Conservation (phyloP, 2,329 filamentous ascomycete species). For the Xenosphaeropsis pyriputrescens region DNA sequence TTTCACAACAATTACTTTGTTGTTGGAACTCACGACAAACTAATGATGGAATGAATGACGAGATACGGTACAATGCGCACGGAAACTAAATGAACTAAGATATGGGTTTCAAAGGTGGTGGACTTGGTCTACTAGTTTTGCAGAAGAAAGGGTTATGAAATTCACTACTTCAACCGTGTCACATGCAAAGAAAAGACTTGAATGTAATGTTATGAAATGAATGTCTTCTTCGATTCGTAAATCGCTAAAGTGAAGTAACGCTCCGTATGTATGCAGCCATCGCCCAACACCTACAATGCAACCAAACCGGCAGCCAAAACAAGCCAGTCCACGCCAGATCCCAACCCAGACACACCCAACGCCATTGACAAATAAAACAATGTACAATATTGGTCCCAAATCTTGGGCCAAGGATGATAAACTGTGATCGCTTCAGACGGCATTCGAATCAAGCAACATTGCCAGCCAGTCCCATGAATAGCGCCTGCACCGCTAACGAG, state of each 20-base stretch:
- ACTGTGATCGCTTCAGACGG: not conserved
- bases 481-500: slow-evolving; percentile 78
- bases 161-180: too few species aligned
- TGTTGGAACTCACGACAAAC: too few species aligned
- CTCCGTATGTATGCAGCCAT: not conserved
- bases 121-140: too few species aligned
- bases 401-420: not conserved
- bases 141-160: too few species aligned
- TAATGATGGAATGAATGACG: too few species aligned
- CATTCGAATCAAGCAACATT: slow-evolving; percentile 38
- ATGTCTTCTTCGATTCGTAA: too few species aligned
- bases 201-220: too few species aligned
- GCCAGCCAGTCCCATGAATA: slow-evolving; percentile 90
- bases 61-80: too few species aligned
- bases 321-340: not conserved
- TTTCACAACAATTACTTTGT: too few species aligned
- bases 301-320: not conserved
- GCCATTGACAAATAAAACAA: not conserved
- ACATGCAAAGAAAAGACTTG: too few species aligned
- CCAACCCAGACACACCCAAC: not conserved
- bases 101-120: too few species aligned
- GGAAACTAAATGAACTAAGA: too few species aligned
- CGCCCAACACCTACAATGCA: not conserved
- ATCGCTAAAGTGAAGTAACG: not conserved
- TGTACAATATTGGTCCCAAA: not conserved